Evolutionary conservation across 495 filamentous ascomycete species (phyloP), one percentile per base, ranked within the genome.

Genomic region (Trichoderma orchidacearum): DNA sequence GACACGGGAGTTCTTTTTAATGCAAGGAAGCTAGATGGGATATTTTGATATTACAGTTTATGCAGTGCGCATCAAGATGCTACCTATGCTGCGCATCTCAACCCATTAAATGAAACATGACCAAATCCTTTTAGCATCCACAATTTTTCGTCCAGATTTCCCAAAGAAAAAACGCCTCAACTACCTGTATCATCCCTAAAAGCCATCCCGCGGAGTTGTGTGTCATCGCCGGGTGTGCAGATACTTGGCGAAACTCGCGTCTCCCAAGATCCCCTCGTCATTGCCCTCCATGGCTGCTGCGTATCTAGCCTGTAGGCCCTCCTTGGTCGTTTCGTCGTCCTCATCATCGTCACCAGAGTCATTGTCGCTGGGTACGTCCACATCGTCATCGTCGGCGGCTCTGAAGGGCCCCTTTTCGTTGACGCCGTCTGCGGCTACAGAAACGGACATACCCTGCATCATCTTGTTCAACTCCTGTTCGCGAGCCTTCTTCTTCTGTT

Each of bases 371-470:
- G 83, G 60, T 2, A 79, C 78, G 35, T 79, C 76, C 23, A 78
- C 69, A 53, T 81, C 74, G 25, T 72, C 59, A 18, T 66, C 66
- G 6, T 66, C 63, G 53, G 5, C 11, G 41, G 27, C 41, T 13
- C 27, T 23, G 41, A 27, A 5, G 8, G 53, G 36, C 62, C 63
- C 25, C 53, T 30, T 55, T 25, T 38, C 53, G 18, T 17, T 21
- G 5, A 28, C 38, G 23, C 41, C 68, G 15, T 56, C 63, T 51
- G 69, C 72, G 25, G 65, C 71, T 61, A 97, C 85, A 30, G 80
- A 79, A 61, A 97, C 85, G 30, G 80, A 79, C 87, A 99, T 92
- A 60, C 92, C 93, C 64, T 85, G 86, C 92, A 99, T 96, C 69
- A 97, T 75, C 75, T 86, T 89, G 25, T 86, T 85, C 35, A 97